Evolutionary conservation across 2,329 filamentous ascomycete species (phyloP).

Genomic region (Akanthomyces dipterigenus): DNA sequence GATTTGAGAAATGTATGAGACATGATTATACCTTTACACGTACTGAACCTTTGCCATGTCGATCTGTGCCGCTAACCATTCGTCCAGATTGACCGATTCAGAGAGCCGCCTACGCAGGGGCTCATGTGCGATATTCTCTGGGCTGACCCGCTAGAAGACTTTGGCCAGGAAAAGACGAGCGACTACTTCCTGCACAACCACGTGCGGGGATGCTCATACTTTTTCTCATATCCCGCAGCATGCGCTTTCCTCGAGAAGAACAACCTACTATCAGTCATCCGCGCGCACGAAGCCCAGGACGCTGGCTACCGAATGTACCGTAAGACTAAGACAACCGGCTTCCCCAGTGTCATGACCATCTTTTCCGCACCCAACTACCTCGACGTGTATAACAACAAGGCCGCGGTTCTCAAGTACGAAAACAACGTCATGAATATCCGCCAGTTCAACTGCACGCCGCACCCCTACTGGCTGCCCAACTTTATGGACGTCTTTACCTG

Average conservation of each 20-base stretch:
- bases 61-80: conserved; percentile 15
- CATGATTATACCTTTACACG: neutral
- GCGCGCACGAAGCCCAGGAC: conserved; percentile 96
- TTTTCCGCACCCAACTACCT: conserved; percentile 99
- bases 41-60: neutral
- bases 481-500: conserved; percentile 99
- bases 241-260: conserved; percentile 99
- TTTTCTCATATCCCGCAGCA: conserved; percentile 96
- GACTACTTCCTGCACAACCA: conserved; percentile 98
- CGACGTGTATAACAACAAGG: conserved; percentile 99
- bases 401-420: conserved; percentile 96
- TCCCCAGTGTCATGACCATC: conserved; percentile 99
- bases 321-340: conserved; percentile 95
- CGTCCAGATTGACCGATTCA: conserved; percentile 79
- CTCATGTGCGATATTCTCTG: conserved; percentile 99
- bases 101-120: conserved; percentile 93
- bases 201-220: conserved; percentile 96
- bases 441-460: conserved; percentile 98
- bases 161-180: conserved; percentile 96
- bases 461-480: conserved; percentile 98
- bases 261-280: conserved; percentile 92
- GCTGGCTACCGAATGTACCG: conserved; percentile 98
- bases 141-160: conserved; percentile 96
- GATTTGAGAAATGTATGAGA: conserved; percentile 74
- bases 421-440: conserved; percentile 99